These are phyloP conservation scores for Microbotryum violaceum DNA, from an alignment of 1,284 basidiomycete genomes.

Conservation along the genomic window DNA sequence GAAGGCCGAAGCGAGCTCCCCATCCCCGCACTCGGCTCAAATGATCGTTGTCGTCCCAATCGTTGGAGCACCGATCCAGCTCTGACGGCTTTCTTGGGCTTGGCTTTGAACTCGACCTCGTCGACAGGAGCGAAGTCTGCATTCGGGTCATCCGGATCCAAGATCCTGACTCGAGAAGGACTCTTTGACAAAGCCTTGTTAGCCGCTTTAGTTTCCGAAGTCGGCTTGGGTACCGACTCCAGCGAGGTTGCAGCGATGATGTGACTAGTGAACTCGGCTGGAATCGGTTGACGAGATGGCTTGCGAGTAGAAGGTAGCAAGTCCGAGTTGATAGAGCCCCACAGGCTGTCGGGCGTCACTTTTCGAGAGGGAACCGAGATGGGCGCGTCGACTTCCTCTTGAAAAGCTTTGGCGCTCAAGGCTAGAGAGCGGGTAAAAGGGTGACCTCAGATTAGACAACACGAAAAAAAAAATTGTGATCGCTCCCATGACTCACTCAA, in stretches of 20 bases:
- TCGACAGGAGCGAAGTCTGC: background rate
- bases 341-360: conserved; percentile 5
- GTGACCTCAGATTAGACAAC: too few species aligned
- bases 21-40: too few species aligned
- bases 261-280: background rate
- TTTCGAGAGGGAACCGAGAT: conserved; percentile 1
- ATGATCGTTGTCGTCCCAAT: conserved; percentile 5
- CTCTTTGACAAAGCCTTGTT: too few species aligned
- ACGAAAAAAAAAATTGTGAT: too few species aligned
- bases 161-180: background rate
- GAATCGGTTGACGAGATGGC: conserved; percentile 7
- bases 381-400: conserved; percentile 5
- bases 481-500: background rate
- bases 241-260: too few species aligned
- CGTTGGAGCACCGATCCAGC: conserved; percentile 1
- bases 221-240: too few species aligned
- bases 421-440: background rate
- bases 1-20: background rate
- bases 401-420: conserved; percentile 15
- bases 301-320: background rate
- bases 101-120: conserved; percentile 2
- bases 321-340: conserved; percentile 1
- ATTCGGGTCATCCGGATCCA: conserved; percentile 11
- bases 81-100: conserved; percentile 9
- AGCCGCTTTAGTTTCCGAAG: too few species aligned